Percentiles rank a stretch among this genome's conserved stretches.
These are phyloP conservation scores for Aspergillus arachidicola DNA, from an alignment of 2,329 filamentous ascomycete genomes.

Conservation along the genomic window DNA sequence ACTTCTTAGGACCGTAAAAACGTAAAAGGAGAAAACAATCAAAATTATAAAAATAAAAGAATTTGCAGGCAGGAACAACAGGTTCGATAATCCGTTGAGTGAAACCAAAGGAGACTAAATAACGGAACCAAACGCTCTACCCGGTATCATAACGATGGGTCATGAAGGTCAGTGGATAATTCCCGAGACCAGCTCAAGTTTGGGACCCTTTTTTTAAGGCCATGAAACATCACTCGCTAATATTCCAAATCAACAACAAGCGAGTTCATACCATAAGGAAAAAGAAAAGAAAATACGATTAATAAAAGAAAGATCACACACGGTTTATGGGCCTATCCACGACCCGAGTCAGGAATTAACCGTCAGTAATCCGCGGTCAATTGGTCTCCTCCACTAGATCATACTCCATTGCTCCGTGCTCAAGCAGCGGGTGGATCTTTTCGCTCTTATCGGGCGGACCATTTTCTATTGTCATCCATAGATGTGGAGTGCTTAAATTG, in stretches of 20 bases:
- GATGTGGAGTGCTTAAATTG: constrained; percentile 16
- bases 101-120: background rate
- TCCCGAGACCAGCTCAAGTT: constrained; percentile 9
- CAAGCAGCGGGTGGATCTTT: constrained; percentile 15
- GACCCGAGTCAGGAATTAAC: constrained; percentile 5
- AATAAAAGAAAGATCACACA: background rate
- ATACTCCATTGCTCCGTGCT: constrained; percentile 12
- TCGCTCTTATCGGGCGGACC: constrained; percentile 19
- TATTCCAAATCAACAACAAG: constrained; percentile 9
- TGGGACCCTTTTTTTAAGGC: constrained; percentile 7
- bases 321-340: background rate
- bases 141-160: background rate
- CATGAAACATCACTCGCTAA: constrained; percentile 13
- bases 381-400: constrained; percentile 10
- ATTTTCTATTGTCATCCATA: constrained; percentile 14
- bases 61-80: background rate
- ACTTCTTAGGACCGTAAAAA: background rate
- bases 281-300: background rate
- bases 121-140: background rate
- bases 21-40: background rate
- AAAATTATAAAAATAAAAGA: background rate
- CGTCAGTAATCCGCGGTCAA: constrained; percentile 8
- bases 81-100: background rate
- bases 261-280: background rate
- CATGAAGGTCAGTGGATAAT: constrained; percentile 8